A percentile compares a stretch with the other conserved stretches of the same genome.
Evolutionary conservation across 2,329 filamentous ascomycete genomes (phyloP).

Genomic region (Penicillium brasilianum): DNA sequence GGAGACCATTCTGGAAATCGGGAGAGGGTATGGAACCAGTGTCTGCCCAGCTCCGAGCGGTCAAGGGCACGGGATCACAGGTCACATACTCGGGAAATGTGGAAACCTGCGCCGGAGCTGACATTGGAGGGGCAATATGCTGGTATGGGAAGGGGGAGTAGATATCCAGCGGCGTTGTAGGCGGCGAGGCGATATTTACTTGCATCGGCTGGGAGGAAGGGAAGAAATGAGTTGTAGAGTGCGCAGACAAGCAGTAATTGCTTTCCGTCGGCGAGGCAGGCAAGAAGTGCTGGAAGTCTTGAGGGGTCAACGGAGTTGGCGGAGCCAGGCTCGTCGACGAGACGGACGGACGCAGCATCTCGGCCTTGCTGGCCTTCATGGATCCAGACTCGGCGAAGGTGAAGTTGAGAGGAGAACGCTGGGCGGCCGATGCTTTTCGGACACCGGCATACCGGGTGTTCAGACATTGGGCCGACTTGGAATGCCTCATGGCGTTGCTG

Average conservation of each 20-base stretch:
- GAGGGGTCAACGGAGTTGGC: conserved; percentile 51
- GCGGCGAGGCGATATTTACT: conserved; percentile 51
- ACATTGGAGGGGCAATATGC: conserved; percentile 46
- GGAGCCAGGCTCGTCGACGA: conserved; percentile 46
- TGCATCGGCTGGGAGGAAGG: conserved; percentile 48
- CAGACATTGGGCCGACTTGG: conserved; percentile 53
- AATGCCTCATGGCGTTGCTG: conserved; percentile 50
- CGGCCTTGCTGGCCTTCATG: conserved; percentile 41
- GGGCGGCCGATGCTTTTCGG: conserved; percentile 52
- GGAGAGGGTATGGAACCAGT: conserved; percentile 48
- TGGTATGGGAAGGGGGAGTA: conserved; percentile 47
- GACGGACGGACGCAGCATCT: conserved; percentile 42
- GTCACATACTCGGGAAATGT: conserved; percentile 49
- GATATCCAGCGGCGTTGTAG: conserved; percentile 50
- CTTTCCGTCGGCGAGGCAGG: conserved; percentile 46
- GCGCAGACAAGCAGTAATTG: conserved; percentile 44
- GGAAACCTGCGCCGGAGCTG: conserved; percentile 50
- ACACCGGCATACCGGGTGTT: conserved; percentile 53
- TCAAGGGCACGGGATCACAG: conserved; percentile 46
- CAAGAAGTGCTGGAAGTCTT: conserved; percentile 49
- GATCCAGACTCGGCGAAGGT: conserved; percentile 52
- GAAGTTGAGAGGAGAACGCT: conserved; percentile 54
- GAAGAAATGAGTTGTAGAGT: conserved; percentile 42
- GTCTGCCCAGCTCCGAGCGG: conserved; percentile 50
- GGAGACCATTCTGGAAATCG: conserved; percentile 44